Percentiles rank a stretch among this genome's conserved stretches.
These are phyloP conservation scores for Tylopilus sp. DNA, from an alignment of 1,284 basidiomycete genomes.

Conservation along the genomic window DNA sequence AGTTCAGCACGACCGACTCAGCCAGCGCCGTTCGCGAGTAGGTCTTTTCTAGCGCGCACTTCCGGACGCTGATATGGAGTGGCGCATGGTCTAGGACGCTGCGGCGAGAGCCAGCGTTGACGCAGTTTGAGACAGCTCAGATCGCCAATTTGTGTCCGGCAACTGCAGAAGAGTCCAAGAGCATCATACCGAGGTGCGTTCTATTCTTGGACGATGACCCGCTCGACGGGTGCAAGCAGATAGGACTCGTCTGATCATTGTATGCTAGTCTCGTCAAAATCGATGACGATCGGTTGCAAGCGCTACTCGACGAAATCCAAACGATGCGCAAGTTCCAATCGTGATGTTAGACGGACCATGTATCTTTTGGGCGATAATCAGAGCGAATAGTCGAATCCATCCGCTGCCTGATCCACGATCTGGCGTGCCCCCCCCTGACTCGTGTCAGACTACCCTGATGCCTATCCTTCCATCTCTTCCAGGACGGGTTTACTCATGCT, in stretches of 20 bases:
- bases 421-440: neutral
- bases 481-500: slow-evolving; percentile 51
- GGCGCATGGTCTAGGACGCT: slow-evolving; percentile 48
- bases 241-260: neutral
- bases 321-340: slow-evolving; percentile 86
- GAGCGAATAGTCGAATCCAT: slow-evolving; percentile 14
- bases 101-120: slow-evolving; percentile 69
- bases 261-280: slow-evolving; percentile 72
- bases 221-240: too few relatives aligned
- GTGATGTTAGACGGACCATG: slow-evolving; percentile 31
- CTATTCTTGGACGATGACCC: too few relatives aligned
- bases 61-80: neutral
- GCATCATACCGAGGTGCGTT: slow-evolving; percentile 79
- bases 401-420: neutral
- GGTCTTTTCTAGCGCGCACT: neutral
- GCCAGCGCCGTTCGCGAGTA: slow-evolving; percentile 87
- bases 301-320: slow-evolving; percentile 81
- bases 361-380: slow-evolving; percentile 2
- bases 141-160: slow-evolving; percentile 88
- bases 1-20: slow-evolving; percentile 85
- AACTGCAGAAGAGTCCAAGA: slow-evolving; percentile 87
- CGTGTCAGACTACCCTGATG: neutral
- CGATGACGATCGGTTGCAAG: slow-evolving; percentile 82
- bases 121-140: slow-evolving; percentile 90
- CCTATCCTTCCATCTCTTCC: slow-evolving; percentile 62